A percentile compares a stretch with the other conserved stretches of the same genome.
phyloP scores from a whole-genome alignment of 2,329 filamentous ascomycete species.

The Colletotrichum sp. region DNA sequence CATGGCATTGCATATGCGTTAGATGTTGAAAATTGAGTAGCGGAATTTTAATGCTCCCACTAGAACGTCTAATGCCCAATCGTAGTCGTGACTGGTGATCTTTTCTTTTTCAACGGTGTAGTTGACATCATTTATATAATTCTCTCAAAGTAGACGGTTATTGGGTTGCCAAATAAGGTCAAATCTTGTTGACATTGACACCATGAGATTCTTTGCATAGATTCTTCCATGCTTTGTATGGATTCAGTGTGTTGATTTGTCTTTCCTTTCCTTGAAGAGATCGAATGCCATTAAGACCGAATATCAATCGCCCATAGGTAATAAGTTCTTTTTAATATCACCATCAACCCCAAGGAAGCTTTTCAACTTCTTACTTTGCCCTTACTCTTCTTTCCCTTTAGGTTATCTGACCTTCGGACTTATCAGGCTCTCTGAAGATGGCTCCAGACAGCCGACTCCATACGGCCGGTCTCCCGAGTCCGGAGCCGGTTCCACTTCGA shows the following conservation, averaged over 20 bases:
- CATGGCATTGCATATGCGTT: background rate
- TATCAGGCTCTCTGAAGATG: background rate
- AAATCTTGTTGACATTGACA: background rate
- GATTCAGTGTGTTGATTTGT: fast-evolving
- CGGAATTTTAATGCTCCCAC: background rate
- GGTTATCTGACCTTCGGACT: background rate
- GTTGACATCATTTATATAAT: background rate
- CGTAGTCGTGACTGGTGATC: background rate
- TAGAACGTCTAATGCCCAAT: background rate
- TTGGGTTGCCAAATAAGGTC: background rate
- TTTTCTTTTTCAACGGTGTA: background rate
- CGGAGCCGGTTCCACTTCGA: background rate
- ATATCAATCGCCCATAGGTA: background rate
- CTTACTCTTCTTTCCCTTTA: background rate
- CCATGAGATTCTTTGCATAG: background rate
- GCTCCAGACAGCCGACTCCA: background rate
- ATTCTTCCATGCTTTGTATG: background rate
- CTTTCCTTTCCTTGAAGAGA: background rate
- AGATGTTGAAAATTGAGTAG: background rate
- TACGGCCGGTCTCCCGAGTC: background rate
- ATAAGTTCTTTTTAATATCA: background rate
- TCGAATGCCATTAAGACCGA: background rate
- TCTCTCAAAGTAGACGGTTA: background rate
- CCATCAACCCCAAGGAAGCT: background rate
- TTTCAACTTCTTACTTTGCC: background rate